phyloP scores from a whole-genome alignment of 1,139 yeast genomes.

The Kluyveromyces sp. region DNA sequence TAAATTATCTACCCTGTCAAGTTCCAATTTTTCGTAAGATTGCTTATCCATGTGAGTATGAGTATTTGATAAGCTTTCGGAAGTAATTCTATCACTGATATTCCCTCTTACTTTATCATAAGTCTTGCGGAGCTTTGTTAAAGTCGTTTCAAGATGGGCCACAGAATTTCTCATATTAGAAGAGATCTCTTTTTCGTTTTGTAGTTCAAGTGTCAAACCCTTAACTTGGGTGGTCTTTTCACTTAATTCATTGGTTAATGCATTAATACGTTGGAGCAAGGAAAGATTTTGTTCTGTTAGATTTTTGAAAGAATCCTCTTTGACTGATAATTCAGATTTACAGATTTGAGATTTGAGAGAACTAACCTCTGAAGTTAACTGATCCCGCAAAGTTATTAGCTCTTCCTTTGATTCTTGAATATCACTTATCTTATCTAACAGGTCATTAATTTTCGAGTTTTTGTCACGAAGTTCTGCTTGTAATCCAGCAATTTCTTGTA shows the following conservation, averaged over 20 bases:
- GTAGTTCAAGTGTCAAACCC: not conserved
- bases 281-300: slow-evolving; percentile 1
- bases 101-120: slow-evolving; percentile 10
- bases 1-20: slow-evolving; percentile 24
- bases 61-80: slow-evolving; percentile 14
- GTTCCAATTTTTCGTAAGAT: slow-evolving; percentile 18
- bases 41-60: slow-evolving; percentile 12
- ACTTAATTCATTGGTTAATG: not conserved
- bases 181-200: slow-evolving; percentile 12
- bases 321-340: slow-evolving; percentile 1
- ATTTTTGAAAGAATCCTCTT: slow-evolving; percentile 3
- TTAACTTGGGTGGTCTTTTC: not conserved
- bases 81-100: slow-evolving; percentile 10
- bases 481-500: slow-evolving; percentile 6
- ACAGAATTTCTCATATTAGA: slow-evolving; percentile 7
- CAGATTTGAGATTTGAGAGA: slow-evolving; percentile 1
- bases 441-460: slow-evolving; percentile 5
- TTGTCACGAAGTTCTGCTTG: slow-evolving; percentile 9
- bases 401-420: slow-evolving; percentile 4
- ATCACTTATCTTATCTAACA: slow-evolving; percentile 1
- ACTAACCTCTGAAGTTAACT: slow-evolving; percentile 1
- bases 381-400: slow-evolving; percentile 1
- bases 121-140: slow-evolving; percentile 7
- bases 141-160: not conserved
- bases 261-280: slow-evolving; percentile 1